Base-by-base conservation (phyloP, 495 filamentous ascomycete species). In the Pseudomonodictys pantanalensis region DNA sequence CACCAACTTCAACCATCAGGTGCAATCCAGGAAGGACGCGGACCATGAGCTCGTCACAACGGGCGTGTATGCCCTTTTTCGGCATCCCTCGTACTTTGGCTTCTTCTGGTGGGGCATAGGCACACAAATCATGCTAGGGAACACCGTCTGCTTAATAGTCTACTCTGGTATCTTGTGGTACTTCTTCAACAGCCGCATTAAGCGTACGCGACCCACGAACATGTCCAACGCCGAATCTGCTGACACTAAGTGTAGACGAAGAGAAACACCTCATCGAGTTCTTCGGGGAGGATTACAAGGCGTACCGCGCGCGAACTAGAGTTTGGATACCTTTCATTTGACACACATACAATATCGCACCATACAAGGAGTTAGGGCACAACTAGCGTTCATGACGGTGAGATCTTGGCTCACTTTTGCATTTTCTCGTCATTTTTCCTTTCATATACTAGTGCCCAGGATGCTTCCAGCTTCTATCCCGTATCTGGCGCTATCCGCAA, bases 51-150 rank as follows among this genome's bases (percentile, higher is more conserved):
- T 98, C 12, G 90, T 98, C 32, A 95, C 85, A 9, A 77, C 72
- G 33, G 93, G 93, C 0, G 51, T 87, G 12, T 88, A 87, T 68
- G 56, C 64, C 1, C 66, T 77, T 29, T 69, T 95, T 45, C 76
- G 93, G 5, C 93, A 98, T 72, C 93, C 93, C 46, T 85, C 84
- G 39, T 98, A 98, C 70, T 97, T 97, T 73, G 93, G 93, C 1
- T 98, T 95, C 74, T 98, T 95, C 69, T 97, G 90, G 87, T 98
- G 91, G 92, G 91, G 87, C 0, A 55, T 97, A n/a, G 93, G 93
- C 1, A 95, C 90, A 35, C 93, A 98, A 78, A 64, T 97, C 52
- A 83, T 95, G 25, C 76, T 96, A 54, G 92, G 92, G 29, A 98
- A 98, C 75, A 71, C 78, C 12, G 66, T 95, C 0, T 92, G 91